Conservation (phyloP, 495 filamentous ascomycete species). For the Lentithecium fluviatile region DNA sequence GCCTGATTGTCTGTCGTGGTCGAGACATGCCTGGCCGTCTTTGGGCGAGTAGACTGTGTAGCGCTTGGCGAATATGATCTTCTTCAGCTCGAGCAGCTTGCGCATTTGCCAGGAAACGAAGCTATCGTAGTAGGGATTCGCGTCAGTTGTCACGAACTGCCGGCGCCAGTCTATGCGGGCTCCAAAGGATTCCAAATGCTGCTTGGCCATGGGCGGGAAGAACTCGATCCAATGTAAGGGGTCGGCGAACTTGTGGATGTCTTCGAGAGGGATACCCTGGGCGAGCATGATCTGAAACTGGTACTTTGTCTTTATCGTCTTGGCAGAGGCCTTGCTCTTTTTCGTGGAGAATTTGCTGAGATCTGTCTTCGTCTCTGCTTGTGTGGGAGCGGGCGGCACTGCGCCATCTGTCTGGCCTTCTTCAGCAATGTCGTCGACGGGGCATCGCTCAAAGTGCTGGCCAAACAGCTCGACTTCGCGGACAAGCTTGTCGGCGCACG, state of each 20-base stretch:
- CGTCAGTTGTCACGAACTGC: slow-evolving; percentile 90
- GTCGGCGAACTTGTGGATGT: slow-evolving; percentile 91
- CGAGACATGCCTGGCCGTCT: slow-evolving; percentile 96
- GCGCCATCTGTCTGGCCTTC: slow-evolving; percentile 48
- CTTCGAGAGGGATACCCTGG: slow-evolving; percentile 74
- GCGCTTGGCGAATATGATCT: slow-evolving; percentile 91
- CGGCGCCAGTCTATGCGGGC: slow-evolving; percentile 88
- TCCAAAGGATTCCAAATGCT: slow-evolving; percentile 80
- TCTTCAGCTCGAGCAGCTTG: slow-evolving; percentile 79
- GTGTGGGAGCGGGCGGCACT: slow-evolving; percentile 53
- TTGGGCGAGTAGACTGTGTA: slow-evolving; percentile 96
- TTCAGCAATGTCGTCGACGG: slow-evolving; percentile 41
- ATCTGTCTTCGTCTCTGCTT: slow-evolving; percentile 65
- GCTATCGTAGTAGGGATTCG: slow-evolving; percentile 94
- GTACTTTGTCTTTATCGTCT: slow-evolving; percentile 85
- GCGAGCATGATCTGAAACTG: slow-evolving; percentile 89
- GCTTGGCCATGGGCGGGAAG: slow-evolving; percentile 75
- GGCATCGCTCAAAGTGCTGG: slow-evolving; percentile 73
- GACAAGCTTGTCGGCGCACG: slow-evolving; percentile 89
- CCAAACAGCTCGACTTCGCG: slow-evolving; percentile 91
- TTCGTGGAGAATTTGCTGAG: slow-evolving; percentile 88
- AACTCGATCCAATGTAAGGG: slow-evolving; percentile 81
- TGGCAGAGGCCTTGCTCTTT: slow-evolving; percentile 91
- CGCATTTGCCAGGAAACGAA: slow-evolving; percentile 99
- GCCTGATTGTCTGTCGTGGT: slow-evolving; percentile 89